Evolutionary conservation across 176 grass and related monocot genomes (phyloP).

Genomic region (Oropetium thomaeum): DNA sequence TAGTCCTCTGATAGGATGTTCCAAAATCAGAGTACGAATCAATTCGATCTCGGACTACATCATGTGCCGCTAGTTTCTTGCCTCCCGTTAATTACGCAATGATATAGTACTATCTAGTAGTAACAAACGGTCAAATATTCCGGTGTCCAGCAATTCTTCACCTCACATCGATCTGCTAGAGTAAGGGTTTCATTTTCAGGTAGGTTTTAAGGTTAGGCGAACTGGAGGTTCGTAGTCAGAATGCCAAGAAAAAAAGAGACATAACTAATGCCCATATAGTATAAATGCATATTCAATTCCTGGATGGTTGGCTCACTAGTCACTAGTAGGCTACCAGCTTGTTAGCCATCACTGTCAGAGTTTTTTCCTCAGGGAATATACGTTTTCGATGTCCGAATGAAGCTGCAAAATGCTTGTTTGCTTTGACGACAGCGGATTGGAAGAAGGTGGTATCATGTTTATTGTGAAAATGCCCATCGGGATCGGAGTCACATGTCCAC

Average conservation of each 20-base stretch:
- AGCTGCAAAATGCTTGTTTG: too few relatives aligned
- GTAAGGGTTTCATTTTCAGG: not conserved
- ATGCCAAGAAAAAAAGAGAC: conserved; percentile 1
- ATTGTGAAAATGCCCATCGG: not conserved
- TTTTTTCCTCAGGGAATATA: not conserved
- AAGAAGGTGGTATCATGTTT: too few relatives aligned
- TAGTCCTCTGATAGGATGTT: not conserved
- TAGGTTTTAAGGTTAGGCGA: not conserved
- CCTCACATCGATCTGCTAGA: not conserved
- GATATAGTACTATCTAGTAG: too few relatives aligned
- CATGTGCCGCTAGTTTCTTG: not conserved
- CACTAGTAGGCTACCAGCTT: not conserved
- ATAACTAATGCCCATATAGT: not conserved
- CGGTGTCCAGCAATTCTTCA: not conserved
- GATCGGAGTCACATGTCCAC: not conserved
- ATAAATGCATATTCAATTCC: not conserved
- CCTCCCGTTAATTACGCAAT: not conserved
- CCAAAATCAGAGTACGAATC: not conserved
- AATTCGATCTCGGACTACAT: not conserved
- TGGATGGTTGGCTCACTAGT: conserved; percentile 1
- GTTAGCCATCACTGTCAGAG: not conserved
- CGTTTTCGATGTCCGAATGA: not conserved
- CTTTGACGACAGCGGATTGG: not conserved
- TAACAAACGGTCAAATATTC: not conserved
- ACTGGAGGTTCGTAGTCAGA: not conserved